Evolutionary conservation across 306 rosid species (phyloP), one percentile per base, ranked within the genome.

Genomic region (Betula pendula): DNA sequence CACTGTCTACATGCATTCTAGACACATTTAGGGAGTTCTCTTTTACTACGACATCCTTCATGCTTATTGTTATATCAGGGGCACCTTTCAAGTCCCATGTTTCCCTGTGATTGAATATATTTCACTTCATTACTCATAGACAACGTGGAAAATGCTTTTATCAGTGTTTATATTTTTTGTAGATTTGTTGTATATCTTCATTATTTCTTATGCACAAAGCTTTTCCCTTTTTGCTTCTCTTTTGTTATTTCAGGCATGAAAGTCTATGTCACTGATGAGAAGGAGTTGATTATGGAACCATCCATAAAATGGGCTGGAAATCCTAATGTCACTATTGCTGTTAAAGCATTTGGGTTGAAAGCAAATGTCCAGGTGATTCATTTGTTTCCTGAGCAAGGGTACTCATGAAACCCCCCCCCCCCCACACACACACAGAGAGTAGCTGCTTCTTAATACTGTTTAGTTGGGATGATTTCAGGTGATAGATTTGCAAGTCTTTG

Each of bases 231-330:
- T 77, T 27, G 68, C 40, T 24, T 35, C 35, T 7, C 45, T 79
- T 71, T 67, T 79, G 11, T 66, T 59, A 12, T 70, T 43, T 13
- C 48, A 94, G 98, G 98, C 67, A 92, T 92, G 98, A 94, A 94
- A 83, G 91, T 89, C 73, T 94, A 84, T 47, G 76, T 63, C 82
- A 94, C 98, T 51, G 97, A 90, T 77, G 98, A 94, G 84, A 94
- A 94, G 83, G 98, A 94, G 88, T 79, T 94, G 84, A 92, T 94
- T 58, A 90, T 94, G 97, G 96, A 94, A 86, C 97, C 93, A 55
- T 84, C 89, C 52, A 47, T 94, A 68, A 94, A 94, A 75, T 94
- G 96, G 97, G 98, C 98, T 19, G 97, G 86, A 74, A 94, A 92
- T 85, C 98, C 98, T 59, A 89, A 94, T 84, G 59, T 92, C 80